These are phyloP conservation scores for Suhomyces kunorum DNA, from an alignment of 1,139 yeast species.

Conservation along the genomic window DNA sequence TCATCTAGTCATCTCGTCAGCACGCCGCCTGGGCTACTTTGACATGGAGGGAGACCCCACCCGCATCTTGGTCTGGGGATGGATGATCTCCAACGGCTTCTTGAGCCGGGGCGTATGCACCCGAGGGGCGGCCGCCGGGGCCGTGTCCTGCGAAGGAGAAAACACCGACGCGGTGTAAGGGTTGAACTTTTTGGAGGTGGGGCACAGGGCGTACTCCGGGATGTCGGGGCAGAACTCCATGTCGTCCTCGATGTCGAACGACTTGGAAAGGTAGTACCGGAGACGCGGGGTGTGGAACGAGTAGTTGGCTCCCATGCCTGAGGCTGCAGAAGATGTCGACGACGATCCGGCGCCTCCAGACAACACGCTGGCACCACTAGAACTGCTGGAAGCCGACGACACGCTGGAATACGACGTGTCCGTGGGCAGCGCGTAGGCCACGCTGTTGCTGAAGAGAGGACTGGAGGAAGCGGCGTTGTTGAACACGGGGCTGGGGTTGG, in stretches of 20 bases:
- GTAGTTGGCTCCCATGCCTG: constrained; percentile 19
- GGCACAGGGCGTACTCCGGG: constrained; percentile 24
- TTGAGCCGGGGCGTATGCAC: constrained; percentile 58
- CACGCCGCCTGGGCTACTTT: constrained; percentile 3
- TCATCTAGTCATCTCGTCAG: not conserved
- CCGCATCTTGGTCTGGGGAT: constrained; percentile 74
- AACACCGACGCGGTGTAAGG: constrained; percentile 61
- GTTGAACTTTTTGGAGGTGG: constrained; percentile 45
- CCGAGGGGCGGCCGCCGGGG: constrained; percentile 22
- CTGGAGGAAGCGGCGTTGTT: constrained; percentile 20
- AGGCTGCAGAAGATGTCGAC: constrained; percentile 16
- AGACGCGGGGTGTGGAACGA: constrained; percentile 46
- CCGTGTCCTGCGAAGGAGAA: constrained; percentile 37
- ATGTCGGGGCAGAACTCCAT: constrained; percentile 67
- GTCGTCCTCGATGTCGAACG: constrained; percentile 66
- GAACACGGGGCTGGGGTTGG: constrained; percentile 9
- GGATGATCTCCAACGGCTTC: constrained; percentile 71
- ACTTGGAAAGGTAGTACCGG: constrained; percentile 53
- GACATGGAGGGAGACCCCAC: constrained; percentile 55
- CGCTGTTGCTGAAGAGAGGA: constrained; percentile 32
- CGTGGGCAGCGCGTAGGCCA: constrained; percentile 25
- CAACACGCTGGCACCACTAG: constrained; percentile 4
- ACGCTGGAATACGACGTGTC: constrained; percentile 15
- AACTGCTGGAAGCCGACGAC: constrained; percentile 19
- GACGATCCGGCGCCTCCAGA: constrained; percentile 5